Evolutionary conservation across 306 rosid species (phyloP), one percentile per base, ranked within the genome.

Genomic region (Cicer cuneatum): DNA sequence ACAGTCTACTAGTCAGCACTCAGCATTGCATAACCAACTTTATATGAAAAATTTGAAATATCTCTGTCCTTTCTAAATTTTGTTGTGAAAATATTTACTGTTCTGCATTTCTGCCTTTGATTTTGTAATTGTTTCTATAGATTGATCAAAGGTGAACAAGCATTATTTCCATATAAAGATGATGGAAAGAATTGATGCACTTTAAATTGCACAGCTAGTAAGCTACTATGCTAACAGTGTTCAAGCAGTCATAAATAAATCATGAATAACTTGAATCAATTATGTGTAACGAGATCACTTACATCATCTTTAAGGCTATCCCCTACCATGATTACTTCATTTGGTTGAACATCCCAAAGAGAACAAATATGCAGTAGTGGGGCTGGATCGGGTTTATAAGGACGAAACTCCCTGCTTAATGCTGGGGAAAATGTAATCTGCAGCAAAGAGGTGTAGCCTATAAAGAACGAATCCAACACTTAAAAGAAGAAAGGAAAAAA

Each of bases 301-400:
- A 91, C 98, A 69, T 94, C 97, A 80, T 94, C 97, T 85, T 86
- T 88, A 58, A 94, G 98, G 77, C 96, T 91, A 76, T 94, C 97
- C 19, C 98, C 98, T 1, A 94, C 66, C 98, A 94, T 94, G 60
- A 91, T 88, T 24, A 94, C 96, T 90, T 94, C 96, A 82, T 70
- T 76, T 38, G 98, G 98, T 71, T 80, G 83, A 62, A 94, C 87
- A 35, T 85, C 90, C 98, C 98, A 91, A 64, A 86, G 84, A 21
- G 97, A 87, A 82, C 97, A 94, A 54, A 94, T 91, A 78, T 91
- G 98, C 49, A 92, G 83, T 1, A 91, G 78, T 4, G 98, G 97
- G 65, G 92, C 90, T 1, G 98, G 98, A 76, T 92, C 91, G 0
- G 97, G 98, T 85, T 91, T 94, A 74, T 77, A 94, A 42, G 97